Base-by-base conservation (phyloP, 163 green algal genomes). In the Volvox carteri region DNA sequence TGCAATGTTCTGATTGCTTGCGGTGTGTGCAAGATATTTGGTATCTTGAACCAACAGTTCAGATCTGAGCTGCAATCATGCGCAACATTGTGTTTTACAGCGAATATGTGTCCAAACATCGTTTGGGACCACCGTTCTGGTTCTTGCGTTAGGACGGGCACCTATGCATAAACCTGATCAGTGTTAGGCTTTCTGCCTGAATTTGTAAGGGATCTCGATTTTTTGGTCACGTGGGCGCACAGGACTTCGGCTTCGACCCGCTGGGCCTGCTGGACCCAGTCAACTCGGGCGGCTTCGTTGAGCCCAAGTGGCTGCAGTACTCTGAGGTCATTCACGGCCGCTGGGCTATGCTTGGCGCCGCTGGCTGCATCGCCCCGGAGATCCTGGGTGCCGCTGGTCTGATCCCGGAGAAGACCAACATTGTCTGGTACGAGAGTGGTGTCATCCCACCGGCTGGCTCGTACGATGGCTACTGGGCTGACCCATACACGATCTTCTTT, bases 201-300 rank as follows among this genome's bases (percentile, higher is more conserved):
- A n/a, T n/a, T n/a, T n/a, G n/a, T n/a, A n/a, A n/a, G n/a, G n/a
- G n/a, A n/a, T n/a, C n/a, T n/a, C n/a, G n/a, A n/a, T n/a, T n/a
- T n/a, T n/a, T n/a, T n/a, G n/a, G n/a, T n/a, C n/a, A n/a, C n/a
- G n/a, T n/a, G n/a, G 8, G 28, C 28, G 46, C 52, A 42, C 85
- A 90, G 86, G 96, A 98, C 93, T 98, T 95, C 88, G 97, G 97
- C 78, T 99, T 99, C 80, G 98, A 99, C 94, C 98, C 98, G 81
- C 95, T 99, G 54, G 98, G 98, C 89, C 95, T 99, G 78, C 70
- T 94, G 67, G 98, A 99, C 93, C 98, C 98, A 73, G 96, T 98
- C 81, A 97, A 97, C 90, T 94, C 93, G 68, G 97, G 94, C 65
- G 97, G 97, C 85, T 99, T 99, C 92, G 91, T 99, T 84, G 95